These are phyloP conservation scores for Epichloe elymi DNA, from an alignment of 2,329 filamentous ascomycete genomes.

Conservation along the genomic window DNA sequence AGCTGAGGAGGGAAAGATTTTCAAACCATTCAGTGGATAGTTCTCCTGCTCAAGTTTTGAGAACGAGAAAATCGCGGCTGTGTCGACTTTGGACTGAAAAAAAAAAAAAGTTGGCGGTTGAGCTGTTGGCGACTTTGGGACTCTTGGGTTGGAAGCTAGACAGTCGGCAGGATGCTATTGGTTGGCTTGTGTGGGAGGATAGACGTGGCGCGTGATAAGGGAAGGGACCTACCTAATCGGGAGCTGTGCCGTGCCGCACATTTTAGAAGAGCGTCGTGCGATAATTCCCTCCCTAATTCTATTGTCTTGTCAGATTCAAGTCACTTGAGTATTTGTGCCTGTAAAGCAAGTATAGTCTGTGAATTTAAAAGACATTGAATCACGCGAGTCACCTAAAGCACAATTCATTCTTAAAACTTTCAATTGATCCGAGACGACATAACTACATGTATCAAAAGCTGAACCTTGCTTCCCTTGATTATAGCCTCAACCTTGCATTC, in stretches of 20 bases:
- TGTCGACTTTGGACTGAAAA: neutral
- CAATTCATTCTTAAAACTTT: conserved; percentile 21
- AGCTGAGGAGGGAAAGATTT: neutral
- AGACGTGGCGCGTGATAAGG: neutral
- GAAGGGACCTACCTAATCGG: neutral
- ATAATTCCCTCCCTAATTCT: no score
- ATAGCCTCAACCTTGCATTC: conserved; percentile 24
- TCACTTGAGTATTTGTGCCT: no score
- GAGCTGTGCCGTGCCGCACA: no score
- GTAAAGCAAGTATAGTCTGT: no score
- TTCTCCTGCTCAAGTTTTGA: neutral
- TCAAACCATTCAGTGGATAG: no score
- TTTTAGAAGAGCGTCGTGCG: no score
- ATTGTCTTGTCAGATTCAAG: no score
- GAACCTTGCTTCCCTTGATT: conserved; percentile 24
- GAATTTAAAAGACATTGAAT: neutral
- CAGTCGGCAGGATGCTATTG: neutral
- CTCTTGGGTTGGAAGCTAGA: neutral
- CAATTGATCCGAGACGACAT: conserved; percentile 28
- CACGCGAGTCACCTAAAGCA: neutral
- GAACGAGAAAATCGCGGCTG: neutral
- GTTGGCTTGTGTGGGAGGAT: neutral
- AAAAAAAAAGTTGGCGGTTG: neutral
- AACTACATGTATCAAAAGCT: conserved; percentile 30
- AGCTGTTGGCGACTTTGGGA: neutral